These are phyloP conservation scores for Acidomyces sp. DNA, from an alignment of 495 filamentous ascomycete species.

Conservation along the genomic window DNA sequence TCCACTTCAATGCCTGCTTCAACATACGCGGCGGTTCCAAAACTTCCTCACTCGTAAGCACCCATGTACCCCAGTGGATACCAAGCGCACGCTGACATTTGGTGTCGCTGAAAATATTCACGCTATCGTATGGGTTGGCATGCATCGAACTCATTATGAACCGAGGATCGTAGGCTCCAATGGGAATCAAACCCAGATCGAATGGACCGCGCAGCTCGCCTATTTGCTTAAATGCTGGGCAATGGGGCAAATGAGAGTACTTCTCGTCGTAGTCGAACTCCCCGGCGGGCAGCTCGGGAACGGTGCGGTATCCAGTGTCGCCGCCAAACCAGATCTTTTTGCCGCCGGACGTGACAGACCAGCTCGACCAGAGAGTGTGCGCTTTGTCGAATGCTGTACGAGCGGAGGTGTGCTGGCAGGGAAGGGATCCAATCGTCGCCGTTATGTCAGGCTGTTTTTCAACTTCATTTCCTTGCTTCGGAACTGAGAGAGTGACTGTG, in stretches of 20 bases:
- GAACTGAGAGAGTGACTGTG: constrained; percentile 46
- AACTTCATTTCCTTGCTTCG: not conserved
- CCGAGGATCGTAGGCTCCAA: constrained; percentile 81
- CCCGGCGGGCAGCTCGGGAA: constrained; percentile 49
- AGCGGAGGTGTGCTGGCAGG: constrained; percentile 72
- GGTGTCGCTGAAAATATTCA: constrained; percentile 83
- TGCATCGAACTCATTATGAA: constrained; percentile 51
- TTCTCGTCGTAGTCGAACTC: constrained; percentile 63
- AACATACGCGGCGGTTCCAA: constrained; percentile 70
- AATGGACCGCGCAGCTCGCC: constrained; percentile 74
- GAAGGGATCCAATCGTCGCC: constrained; percentile 69
- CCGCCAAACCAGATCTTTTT: constrained; percentile 66
- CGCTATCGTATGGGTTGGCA: constrained; percentile 75
- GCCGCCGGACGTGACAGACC: constrained; percentile 63
- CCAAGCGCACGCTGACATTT: constrained; percentile 70
- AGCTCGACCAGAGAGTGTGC: constrained; percentile 76
- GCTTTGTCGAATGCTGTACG: constrained; percentile 54
- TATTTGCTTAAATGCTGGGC: constrained; percentile 79
- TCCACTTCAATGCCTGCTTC: constrained; percentile 57
- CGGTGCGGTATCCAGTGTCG: constrained; percentile 67
- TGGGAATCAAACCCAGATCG: constrained; percentile 87
- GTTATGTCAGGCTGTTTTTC: constrained; percentile 38
- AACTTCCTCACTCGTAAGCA: constrained; percentile 73
- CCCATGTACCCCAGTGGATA: constrained; percentile 92
- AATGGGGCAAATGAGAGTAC: constrained; percentile 52